These are phyloP conservation scores for Singerocomus rubriflavus DNA, from an alignment of 1,284 basidiomycete genomes.

Conservation along the genomic window DNA sequence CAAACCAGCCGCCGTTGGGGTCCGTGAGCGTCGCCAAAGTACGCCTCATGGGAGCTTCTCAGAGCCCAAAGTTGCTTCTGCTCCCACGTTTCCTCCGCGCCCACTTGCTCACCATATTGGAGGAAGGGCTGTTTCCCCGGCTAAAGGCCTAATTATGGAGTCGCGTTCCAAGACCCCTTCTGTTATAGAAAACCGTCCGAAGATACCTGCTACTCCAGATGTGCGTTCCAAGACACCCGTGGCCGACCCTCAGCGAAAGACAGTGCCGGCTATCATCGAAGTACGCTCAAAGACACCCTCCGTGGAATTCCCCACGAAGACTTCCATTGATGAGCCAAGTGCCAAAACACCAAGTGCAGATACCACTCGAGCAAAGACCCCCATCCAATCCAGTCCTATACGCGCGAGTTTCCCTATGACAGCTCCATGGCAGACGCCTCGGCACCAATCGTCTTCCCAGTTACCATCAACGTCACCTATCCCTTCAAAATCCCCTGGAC, in stretches of 20 bases:
- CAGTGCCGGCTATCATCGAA: conserved; percentile 12
- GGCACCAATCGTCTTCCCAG: conserved; percentile 22
- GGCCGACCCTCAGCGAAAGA: conserved; percentile 16
- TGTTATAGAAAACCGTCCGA: conserved; percentile 8
- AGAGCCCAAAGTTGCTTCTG: conserved; percentile 37
- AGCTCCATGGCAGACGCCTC: conserved; percentile 28
- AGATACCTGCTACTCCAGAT: conserved; percentile 12
- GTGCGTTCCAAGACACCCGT: conserved; percentile 17
- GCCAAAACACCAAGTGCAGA: conserved; percentile 21
- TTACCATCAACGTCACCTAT: conserved; percentile 23
- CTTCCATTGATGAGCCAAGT: conserved; percentile 20
- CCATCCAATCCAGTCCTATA: conserved; percentile 17
- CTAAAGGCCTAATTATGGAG: conserved; percentile 14
- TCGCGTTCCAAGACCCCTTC: conserved; percentile 22
- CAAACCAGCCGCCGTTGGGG: conserved; percentile 13
- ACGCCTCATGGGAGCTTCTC: conserved; percentile 28
- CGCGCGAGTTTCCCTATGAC: conserved; percentile 15
- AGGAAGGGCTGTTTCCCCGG: conserved; percentile 11
- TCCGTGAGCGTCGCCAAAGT: conserved; percentile 39
- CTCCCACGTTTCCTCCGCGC: conserved; percentile 35
- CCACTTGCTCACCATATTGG: conserved; percentile 21
- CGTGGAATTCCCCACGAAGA: conserved; percentile 14
- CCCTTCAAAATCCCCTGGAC: conserved; percentile 30
- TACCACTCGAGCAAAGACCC: conserved; percentile 15
- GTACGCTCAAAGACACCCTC: conserved; percentile 25